phyloP scores from a whole-genome alignment of 129 eudicot species.

The Pittosporum tobira region DNA sequence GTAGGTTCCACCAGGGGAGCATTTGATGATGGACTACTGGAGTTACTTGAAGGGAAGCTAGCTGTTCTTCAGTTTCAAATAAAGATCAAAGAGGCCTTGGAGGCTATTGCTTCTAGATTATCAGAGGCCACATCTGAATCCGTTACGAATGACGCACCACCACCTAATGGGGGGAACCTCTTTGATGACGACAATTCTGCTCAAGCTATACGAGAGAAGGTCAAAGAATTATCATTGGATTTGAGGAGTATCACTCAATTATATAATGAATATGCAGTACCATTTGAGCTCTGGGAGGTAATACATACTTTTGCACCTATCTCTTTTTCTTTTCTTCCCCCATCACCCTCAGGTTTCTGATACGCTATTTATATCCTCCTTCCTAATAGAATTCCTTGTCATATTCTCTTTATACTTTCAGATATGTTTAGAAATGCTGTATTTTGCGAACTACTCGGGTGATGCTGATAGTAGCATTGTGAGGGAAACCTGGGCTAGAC shows the following conservation, averaged over 20 bases:
- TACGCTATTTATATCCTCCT: not conserved
- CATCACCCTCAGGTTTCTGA: not conserved
- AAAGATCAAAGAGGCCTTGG: slow-evolving; percentile 73
- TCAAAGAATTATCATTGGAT: slow-evolving; percentile 71
- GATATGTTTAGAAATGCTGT: slow-evolving; percentile 92
- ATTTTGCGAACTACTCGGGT: slow-evolving; percentile 90
- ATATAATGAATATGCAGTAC: slow-evolving; percentile 96
- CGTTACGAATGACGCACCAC: slow-evolving; percentile 27
- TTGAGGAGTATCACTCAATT: slow-evolving; percentile 84
- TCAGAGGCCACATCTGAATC: slow-evolving; percentile 61
- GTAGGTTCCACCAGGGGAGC: slow-evolving; percentile 49
- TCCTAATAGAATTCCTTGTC: not conserved
- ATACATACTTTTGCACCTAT: slow-evolving; percentile 3
- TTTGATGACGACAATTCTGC: slow-evolving; percentile 27
- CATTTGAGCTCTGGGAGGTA: slow-evolving; percentile 99
- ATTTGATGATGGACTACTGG: slow-evolving; percentile 69
- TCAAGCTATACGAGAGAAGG: slow-evolving; percentile 42
- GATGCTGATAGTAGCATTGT: slow-evolving; percentile 89
- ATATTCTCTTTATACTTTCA: slow-evolving; percentile 21
- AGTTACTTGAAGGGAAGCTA: slow-evolving; percentile 90
- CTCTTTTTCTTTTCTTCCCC: not conserved
- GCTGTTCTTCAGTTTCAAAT: slow-evolving; percentile 86
- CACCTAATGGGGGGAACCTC: slow-evolving; percentile 25
- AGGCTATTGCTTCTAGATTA: slow-evolving; percentile 44
- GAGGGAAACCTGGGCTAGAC: slow-evolving; percentile 92